Evolutionary conservation across 495 filamentous ascomycete species (phyloP).

Genomic region (Penicillium angulare): DNA sequence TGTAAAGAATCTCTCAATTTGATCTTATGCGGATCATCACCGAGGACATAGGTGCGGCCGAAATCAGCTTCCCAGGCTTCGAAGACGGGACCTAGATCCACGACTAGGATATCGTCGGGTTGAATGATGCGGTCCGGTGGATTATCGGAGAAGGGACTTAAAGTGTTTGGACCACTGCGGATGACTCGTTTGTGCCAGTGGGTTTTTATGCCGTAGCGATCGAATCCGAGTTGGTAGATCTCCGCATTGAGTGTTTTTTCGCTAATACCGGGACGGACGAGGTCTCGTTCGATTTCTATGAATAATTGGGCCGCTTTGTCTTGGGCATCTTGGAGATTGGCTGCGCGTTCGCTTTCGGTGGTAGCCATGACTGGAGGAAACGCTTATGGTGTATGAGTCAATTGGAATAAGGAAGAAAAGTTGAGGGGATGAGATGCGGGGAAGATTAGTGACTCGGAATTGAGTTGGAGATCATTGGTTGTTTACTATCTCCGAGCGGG

Average conservation of each 20-base stretch:
- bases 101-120: constrained; percentile 47
- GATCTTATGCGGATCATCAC: constrained; percentile 43
- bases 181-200: constrained; percentile 55
- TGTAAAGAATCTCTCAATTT: constrained; percentile 43
- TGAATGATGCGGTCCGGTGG: constrained; percentile 48
- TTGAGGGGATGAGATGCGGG: neutral
- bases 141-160: constrained; percentile 45
- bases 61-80: constrained; percentile 53
- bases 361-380: neutral
- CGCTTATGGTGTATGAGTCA: neutral
- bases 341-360: constrained; percentile 22
- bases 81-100: constrained; percentile 52
- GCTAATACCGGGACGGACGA: constrained; percentile 44
- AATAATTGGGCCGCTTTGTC: constrained; percentile 45
- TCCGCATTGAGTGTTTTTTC: constrained; percentile 48
- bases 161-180: constrained; percentile 48
- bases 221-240: constrained; percentile 44
- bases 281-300: constrained; percentile 44
- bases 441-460: neutral
- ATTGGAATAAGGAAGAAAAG: neutral
- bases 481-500: too few species aligned
- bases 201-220: constrained; percentile 42
- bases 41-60: constrained; percentile 48
- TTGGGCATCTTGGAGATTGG: constrained; percentile 41
- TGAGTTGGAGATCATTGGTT: neutral